These are phyloP conservation scores for Ehretia macrophylla DNA, from an alignment of 257 asterid species.

Conservation along the genomic window DNA sequence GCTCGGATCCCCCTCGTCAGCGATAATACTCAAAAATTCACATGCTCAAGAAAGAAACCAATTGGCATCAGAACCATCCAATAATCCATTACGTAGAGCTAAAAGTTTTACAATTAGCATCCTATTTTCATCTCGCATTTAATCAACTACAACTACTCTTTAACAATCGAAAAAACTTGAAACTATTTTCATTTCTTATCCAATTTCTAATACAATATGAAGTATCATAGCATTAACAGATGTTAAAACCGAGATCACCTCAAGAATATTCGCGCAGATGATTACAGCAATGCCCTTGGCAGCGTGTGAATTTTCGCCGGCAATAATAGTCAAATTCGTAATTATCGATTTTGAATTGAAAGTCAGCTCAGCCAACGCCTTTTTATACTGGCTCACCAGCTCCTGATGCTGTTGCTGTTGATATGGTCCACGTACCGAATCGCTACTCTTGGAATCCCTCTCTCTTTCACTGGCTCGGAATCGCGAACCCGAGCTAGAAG, in stretches of 20 bases:
- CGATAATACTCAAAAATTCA: background rate
- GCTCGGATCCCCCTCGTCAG: too few species aligned
- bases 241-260: slow-evolving; percentile 69
- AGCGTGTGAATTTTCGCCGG: slow-evolving; percentile 89
- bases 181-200: background rate
- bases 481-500: slow-evolving; percentile 41
- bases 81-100: background rate
- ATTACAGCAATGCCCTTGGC: slow-evolving; percentile 82
- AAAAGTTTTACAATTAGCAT: background rate
- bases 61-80: background rate
- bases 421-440: background rate
- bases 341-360: slow-evolving; percentile 95
- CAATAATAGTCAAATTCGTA: slow-evolving; percentile 91
- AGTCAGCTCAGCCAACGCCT: slow-evolving; percentile 79
- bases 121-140: background rate
- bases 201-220: background rate
- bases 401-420: slow-evolving; percentile 58
- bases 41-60: background rate
- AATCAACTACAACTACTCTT: background rate
- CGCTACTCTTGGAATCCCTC: slow-evolving; percentile 43
- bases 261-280: slow-evolving; percentile 72
- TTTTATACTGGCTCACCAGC: slow-evolving; percentile 85
- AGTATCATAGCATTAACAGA: slow-evolving; percentile 20
- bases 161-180: background rate
- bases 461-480: slow-evolving; percentile 28